Base-by-base conservation (phyloP, 306 rosid species). In the Cicer arietinum region DNA sequence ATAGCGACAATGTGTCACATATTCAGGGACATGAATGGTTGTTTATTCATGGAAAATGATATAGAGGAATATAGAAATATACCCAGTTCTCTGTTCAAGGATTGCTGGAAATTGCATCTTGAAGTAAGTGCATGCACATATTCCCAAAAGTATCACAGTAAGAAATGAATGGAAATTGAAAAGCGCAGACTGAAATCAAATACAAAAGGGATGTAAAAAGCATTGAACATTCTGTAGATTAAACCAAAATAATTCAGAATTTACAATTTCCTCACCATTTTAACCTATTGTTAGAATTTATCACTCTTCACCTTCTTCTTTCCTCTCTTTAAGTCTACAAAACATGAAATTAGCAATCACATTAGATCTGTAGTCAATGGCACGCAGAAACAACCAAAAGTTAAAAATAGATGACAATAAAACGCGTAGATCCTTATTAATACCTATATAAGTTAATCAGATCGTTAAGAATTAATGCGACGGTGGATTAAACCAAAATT, bases 91-190 rank as follows among this genome's bases (percentile, higher is more conserved):
- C 66, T 79, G 84, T 57, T 85, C 88, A 66, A 85, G 80, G 71
- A 85, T 61, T 2, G 86, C 86, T 35, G 88, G 85, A 79, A 85
- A 85, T 73, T 85, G 88, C 86, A 85, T 81, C 80, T 85, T 85
- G 74, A 85, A 58, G 74, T 69, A 85, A 52, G 88, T 85, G 77
- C 88, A 85, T 46, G 85, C 76, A 41, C 88, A 85, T 63, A 85
- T 85, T 44, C 81, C 88, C 77, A 85, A 52, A 37, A 85, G 85
- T 74, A 85, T 80, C 17, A 85, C 88, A 17, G 85, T 78, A 16
- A 85, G 77, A 79, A 85, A 85, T 2, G 88, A 85, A 71, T 85
- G 88, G 71, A 85, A 85, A 79, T 85, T 85, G 81, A 85, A 85
- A 47, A 85, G 88, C 2, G 84, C 88, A 0, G 88, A 85, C 85